Evolutionary conservation across 257 asterid species (phyloP).

Genomic region (Solanum piurae): DNA sequence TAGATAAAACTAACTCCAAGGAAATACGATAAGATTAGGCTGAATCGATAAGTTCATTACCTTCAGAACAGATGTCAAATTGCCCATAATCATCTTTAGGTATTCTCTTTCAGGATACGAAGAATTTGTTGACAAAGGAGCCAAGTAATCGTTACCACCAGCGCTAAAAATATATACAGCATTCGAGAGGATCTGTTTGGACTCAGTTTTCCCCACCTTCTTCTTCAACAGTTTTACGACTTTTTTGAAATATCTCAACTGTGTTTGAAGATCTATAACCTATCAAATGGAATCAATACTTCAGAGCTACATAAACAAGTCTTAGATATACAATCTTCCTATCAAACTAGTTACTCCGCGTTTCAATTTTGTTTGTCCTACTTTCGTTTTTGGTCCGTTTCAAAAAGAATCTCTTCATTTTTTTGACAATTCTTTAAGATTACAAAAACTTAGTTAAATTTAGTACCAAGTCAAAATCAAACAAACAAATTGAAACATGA

Average conservation of each 20-base stretch:
- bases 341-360: not conserved
- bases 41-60: not conserved
- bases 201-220: not conserved
- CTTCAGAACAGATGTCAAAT: conserved; percentile 12
- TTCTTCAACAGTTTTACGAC: not conserved
- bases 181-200: not conserved
- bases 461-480: fast-evolving
- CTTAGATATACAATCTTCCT: not conserved
- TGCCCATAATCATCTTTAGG: conserved; percentile 8
- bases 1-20: not conserved
- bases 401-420: not conserved
- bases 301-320: not conserved
- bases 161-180: not conserved
- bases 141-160: conserved; percentile 4
- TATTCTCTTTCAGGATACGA: conserved; percentile 1
- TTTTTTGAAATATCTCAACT: not conserved
- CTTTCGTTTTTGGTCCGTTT: not conserved
- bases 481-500: not conserved
- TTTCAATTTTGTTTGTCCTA: not conserved
- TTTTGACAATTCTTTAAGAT: too few species aligned
- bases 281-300: not conserved
- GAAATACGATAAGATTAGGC: not conserved
- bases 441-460: not conserved
- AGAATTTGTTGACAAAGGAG: conserved; percentile 1
- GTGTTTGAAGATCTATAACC: not conserved